Percentiles rank a stretch among this genome's conserved stretches.
phyloP scores from a whole-genome alignment of 352 stramenopile genomes.

The Blastocystis sp. region DNA sequence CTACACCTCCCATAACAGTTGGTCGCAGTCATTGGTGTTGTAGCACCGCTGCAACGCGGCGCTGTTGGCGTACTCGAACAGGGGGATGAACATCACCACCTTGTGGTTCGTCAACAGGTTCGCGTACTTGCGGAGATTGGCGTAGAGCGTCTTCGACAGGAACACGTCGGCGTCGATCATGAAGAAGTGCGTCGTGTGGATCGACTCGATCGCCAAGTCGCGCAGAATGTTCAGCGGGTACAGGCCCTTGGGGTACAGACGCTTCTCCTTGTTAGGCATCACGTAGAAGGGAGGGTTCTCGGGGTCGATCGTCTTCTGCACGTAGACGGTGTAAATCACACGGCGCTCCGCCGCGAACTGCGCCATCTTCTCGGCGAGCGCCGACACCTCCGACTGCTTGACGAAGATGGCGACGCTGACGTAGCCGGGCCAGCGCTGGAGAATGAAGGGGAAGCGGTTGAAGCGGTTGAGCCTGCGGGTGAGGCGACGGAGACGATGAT shows the following conservation, averaged over 20 bases:
- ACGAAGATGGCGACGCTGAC: not conserved
- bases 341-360: not conserved
- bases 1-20: not conserved
- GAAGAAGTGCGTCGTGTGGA: not conserved
- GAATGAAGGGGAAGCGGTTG: not conserved
- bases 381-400: not conserved
- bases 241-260: not conserved
- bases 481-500: not conserved
- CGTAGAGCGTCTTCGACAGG: not conserved
- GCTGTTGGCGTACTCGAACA: not conserved
- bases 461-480: not conserved
- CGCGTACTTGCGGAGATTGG: not conserved
- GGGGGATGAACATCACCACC: not conserved
- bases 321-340: not conserved
- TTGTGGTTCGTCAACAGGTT: not conserved
- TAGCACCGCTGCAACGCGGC: not conserved
- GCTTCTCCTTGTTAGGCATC: not conserved
- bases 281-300: not conserved
- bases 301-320: not conserved
- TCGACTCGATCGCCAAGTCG: not conserved
- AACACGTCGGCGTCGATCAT: not conserved
- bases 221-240: not conserved
- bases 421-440: not conserved
- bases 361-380: not conserved
- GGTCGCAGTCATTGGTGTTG: not conserved